Evolutionary conservation across 2,329 filamentous ascomycete species (phyloP).

Genomic region (Pseudodiploospora longispora): DNA sequence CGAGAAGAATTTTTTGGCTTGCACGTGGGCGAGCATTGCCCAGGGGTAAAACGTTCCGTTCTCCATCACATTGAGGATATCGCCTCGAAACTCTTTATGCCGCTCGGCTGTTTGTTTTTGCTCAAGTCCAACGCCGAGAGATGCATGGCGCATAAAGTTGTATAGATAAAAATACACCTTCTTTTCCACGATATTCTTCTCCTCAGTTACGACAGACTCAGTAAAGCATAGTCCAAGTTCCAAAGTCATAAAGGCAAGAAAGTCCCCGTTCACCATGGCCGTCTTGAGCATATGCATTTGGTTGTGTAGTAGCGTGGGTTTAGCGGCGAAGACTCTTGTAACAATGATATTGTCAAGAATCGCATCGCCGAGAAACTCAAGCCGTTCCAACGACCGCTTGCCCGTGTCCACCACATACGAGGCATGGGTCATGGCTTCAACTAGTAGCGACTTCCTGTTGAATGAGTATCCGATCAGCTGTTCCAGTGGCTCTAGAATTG

Average conservation of each 20-base stretch:
- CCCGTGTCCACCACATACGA: conserved; percentile 44
- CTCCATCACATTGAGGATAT: conserved; percentile 43
- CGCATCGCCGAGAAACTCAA: conserved; percentile 85
- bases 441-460: conserved; percentile 55
- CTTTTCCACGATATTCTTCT: conserved; percentile 12
- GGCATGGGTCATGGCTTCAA: conserved; percentile 75
- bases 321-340: conserved; percentile 43
- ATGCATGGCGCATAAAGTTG: conserved; percentile 59
- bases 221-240: conserved; percentile 20
- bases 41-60: conserved; percentile 61
- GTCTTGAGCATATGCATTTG: conserved; percentile 72
- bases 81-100: conserved; percentile 39
- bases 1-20: conserved; percentile 69
- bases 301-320: conserved; percentile 34
- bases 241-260: conserved; percentile 71
- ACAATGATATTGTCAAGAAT: conserved; percentile 74
- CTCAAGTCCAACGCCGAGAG: conserved; percentile 35
- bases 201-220: conserved; percentile 11
- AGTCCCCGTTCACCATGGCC: conserved; percentile 70
- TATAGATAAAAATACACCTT: conserved; percentile 43
- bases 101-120: conserved; percentile 36
- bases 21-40: conserved; percentile 57
- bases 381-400: conserved; percentile 50
- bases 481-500: conserved; percentile 47
- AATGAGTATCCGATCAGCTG: conserved; percentile 65